Base-by-base conservation (phyloP, 805 yeast genomes). In the Suhomyces canberraensis region DNA sequence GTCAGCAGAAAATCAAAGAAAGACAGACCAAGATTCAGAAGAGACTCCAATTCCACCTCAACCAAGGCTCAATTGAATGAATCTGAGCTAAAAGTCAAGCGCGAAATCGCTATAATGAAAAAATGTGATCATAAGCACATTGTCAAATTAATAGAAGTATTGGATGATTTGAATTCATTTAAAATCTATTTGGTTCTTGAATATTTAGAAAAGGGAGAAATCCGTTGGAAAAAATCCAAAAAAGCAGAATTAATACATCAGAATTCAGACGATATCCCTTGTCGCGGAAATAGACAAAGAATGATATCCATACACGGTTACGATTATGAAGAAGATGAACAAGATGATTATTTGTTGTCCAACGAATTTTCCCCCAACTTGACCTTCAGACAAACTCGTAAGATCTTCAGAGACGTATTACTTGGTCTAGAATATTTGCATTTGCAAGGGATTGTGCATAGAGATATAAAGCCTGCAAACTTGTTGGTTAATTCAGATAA, bases 391-490 rank as follows among this genome's bases (percentile, higher is more conserved):
- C 78, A 84, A 56, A 76, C 89, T 0, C 75, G 90, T 43, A 72
- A 73, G 40, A 80, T 85, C 6, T 79, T 89, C 44, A 71, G 95
- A 45, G 96, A 91, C 47, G 93, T 90, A 11, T 73, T 89, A 1
- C 63, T 82, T 22, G 98, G 98, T 0, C 66, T 93, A 25, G 98
- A 91, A 60, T 93, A 90, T 58, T 62, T 91, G 47, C 98, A 93
- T 63, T 68, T 78, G 48, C 95, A 86, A 56, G 95, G 95, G 2
- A 86, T 90, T 30, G 84, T 91, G 13, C 98, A 91, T 62, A 75
- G 98, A 45, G 98, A 91, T 60, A 90, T 91, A 40, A 91, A 91
- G 57, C 98, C 98, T 2, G 95, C 98, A 2, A 91, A 91, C 55
- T 60, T 91, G 40, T 70, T 91, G 39, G 79, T 89, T 2, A 71